A percentile compares a stretch with the other conserved stretches of the same genome.
phyloP scores from a whole-genome alignment of 2,329 filamentous ascomycete genomes.

The Triangularia verruculosa region DNA sequence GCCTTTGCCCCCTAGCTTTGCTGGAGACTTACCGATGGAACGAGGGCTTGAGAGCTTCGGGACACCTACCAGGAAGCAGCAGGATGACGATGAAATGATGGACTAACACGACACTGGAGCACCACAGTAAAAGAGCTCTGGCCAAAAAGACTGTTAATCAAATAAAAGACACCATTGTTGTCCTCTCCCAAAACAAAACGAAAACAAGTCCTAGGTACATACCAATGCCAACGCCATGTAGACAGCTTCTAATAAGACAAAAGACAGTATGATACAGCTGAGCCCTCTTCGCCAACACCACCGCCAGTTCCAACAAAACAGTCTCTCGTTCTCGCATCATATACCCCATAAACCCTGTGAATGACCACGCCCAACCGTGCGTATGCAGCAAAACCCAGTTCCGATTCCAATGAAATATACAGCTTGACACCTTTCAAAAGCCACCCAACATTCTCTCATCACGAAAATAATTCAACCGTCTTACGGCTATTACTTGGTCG shows the following conservation, averaged over 20 bases:
- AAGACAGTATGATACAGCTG: slow-evolving; percentile 30
- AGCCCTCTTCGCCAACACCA: not conserved
- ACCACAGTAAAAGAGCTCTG: no score
- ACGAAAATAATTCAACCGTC: not conserved
- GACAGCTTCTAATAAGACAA: slow-evolving; percentile 19
- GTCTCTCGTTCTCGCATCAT: not conserved
- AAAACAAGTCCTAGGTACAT: slow-evolving; percentile 24
- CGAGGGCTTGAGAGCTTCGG: slow-evolving; percentile 49
- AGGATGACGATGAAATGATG: slow-evolving; percentile 21
- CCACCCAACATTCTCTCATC: not conserved
- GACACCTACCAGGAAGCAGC: slow-evolving; percentile 37
- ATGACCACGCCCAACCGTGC: not conserved
- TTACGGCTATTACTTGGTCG: slow-evolving; percentile 50
- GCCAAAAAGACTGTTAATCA: no score
- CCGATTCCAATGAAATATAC: not conserved
- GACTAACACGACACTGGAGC: no score
- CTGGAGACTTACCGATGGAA: slow-evolving; percentile 32
- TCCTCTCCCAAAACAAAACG: not conserved
- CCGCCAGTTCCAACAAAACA: not conserved
- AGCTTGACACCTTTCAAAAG: not conserved
- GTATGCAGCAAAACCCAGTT: not conserved
- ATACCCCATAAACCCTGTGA: not conserved
- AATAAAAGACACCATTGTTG: not conserved
- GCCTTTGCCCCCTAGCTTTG: slow-evolving; percentile 27
- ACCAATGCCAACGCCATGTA: slow-evolving; percentile 27